A percentile compares a stretch with the other conserved stretches of the same genome.
Evolutionary conservation across 2,329 filamentous ascomycete species (phyloP).

Genomic region (Hymenoscyphus occultus): DNA sequence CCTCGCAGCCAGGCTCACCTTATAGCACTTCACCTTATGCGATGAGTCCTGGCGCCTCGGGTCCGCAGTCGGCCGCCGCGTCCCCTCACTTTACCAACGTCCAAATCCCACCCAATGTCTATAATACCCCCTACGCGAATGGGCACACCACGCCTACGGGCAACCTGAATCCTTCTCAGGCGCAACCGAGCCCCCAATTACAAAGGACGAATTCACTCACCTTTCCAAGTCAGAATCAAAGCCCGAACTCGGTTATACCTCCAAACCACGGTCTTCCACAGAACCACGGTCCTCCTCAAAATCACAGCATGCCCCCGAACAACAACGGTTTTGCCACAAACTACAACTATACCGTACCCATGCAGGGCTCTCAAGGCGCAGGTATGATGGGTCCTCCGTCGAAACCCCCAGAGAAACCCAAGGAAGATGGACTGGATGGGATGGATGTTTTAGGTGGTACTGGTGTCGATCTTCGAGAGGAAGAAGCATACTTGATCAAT

Average conservation of each 20-base stretch:
- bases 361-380: slow-evolving; percentile 28
- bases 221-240: slow-evolving; percentile 24
- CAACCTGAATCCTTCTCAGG: slow-evolving; percentile 25
- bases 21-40: slow-evolving; percentile 53
- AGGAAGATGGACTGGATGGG: slow-evolving; percentile 68
- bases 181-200: slow-evolving; percentile 33
- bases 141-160: slow-evolving; percentile 28
- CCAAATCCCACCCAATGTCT: slow-evolving; percentile 31
- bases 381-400: slow-evolving; percentile 57
- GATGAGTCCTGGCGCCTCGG: slow-evolving; percentile 43
- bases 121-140: slow-evolving; percentile 37
- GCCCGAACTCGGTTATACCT: slow-evolving; percentile 17
- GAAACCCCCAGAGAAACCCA: slow-evolving; percentile 52
- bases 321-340: not conserved
- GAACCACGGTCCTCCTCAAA: slow-evolving; percentile 5
- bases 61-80: slow-evolving; percentile 24
- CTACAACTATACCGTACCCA: slow-evolving; percentile 37
- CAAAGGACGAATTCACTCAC: slow-evolving; percentile 28
- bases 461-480: slow-evolving; percentile 81
- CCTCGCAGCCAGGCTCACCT: slow-evolving; percentile 64
- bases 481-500: slow-evolving; percentile 73
- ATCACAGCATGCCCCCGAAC: slow-evolving; percentile 6
- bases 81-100: slow-evolving; percentile 36
- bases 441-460: slow-evolving; percentile 82
- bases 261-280: slow-evolving; percentile 8